Evolutionary conservation across 2,329 filamentous ascomycete genomes (phyloP).

Genomic region (Geosmithia putterillii): DNA sequence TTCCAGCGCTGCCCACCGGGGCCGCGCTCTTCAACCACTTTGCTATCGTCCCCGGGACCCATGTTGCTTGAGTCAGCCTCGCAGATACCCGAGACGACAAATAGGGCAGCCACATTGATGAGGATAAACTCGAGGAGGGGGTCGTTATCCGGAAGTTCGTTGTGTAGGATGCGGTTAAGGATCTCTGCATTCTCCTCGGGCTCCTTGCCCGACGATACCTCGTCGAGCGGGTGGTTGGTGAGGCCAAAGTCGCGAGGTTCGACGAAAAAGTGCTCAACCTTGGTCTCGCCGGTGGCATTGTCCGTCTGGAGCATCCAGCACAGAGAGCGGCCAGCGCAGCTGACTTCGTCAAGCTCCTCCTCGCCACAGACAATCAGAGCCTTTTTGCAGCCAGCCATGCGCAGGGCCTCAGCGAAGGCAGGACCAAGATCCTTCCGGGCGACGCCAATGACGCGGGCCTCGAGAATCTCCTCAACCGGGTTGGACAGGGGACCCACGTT

Average conservation of each 20-base stretch:
- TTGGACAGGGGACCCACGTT: conserved; percentile 87
- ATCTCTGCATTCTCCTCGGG: conserved; percentile 82
- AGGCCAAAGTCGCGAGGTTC: conserved; percentile 82
- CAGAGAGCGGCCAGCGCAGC: conserved; percentile 75
- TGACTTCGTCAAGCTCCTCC: conserved; percentile 92
- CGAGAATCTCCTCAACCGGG: conserved; percentile 71
- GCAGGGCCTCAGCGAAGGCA: conserved; percentile 78
- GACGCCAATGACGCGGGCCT: conserved; percentile 88
- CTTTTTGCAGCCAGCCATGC: conserved; percentile 64
- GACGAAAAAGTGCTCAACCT: conserved; percentile 66
- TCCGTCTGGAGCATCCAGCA: conserved; percentile 69
- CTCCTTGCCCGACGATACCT: conserved; percentile 75
- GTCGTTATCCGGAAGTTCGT: conserved; percentile 61
- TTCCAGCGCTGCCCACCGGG: conserved; percentile 88
- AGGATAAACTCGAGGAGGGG: conserved; percentile 89
- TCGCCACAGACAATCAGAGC: conserved; percentile 85
- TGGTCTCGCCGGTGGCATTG: conserved; percentile 24
- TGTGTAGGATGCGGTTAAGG: conserved; percentile 61
- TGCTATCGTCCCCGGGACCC: conserved; percentile 68
- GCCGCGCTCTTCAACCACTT: conserved; percentile 69
- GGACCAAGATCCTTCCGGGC: conserved; percentile 77
- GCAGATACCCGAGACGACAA: conserved; percentile 77
- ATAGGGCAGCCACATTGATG: conserved; percentile 81
- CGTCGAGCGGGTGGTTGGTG: conserved; percentile 55
- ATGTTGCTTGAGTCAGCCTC: conserved; percentile 71